Evolutionary conservation across 352 stramenopile species (phyloP), one percentile per base, ranked within the genome.

Genomic region (Elongisporangium prolatum): DNA sequence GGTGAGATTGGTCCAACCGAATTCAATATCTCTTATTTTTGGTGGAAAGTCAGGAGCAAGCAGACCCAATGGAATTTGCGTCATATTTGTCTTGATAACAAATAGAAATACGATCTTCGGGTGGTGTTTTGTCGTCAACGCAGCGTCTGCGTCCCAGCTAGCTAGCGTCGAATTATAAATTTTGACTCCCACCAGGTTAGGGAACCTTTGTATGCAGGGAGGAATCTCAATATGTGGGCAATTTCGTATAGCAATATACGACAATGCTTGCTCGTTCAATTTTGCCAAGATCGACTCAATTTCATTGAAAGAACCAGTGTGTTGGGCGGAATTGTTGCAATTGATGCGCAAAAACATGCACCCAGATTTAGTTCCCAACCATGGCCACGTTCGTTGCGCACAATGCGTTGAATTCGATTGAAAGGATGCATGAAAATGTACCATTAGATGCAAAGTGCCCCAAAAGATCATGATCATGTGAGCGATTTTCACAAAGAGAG

Each of bases 121-220:
- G 28, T 79, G 68, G 20, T 63, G 52, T 10, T 47, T 34, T 13
- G 67, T 53, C 7, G 50, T 66, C 13, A 79, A 21, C 13, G 63
- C 73, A 13, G 64, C 68, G 7, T 71, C 56, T 0, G 20, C 37
- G 0, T 21, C 37, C 73, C 73, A 83, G 4, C 63, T 48, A 1
- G 20, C 9, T 25, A 83, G 56, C 3, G 68, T 76, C 11, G 63
- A 63, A 20, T 83, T 83, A 60, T 80, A 78, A 1, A 74, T 50
- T 56, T 80, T 74, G 38, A 80, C 47, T 1, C 57, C 69, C 10
- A 57, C 62, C 4, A 83, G 56, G 14, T 50, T 56, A 5, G 8
- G 34, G 24, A 80, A 80, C 1, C 57, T 17, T 5, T 51, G 48
- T 34, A 83, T 53, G 16, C 57, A 47, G 10, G 61, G 7, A 2